A percentile compares a stretch with the other conserved stretches of the same genome.
Evolutionary conservation across 495 filamentous ascomycete genomes (phyloP).

Genomic region (Tuber magnatum): DNA sequence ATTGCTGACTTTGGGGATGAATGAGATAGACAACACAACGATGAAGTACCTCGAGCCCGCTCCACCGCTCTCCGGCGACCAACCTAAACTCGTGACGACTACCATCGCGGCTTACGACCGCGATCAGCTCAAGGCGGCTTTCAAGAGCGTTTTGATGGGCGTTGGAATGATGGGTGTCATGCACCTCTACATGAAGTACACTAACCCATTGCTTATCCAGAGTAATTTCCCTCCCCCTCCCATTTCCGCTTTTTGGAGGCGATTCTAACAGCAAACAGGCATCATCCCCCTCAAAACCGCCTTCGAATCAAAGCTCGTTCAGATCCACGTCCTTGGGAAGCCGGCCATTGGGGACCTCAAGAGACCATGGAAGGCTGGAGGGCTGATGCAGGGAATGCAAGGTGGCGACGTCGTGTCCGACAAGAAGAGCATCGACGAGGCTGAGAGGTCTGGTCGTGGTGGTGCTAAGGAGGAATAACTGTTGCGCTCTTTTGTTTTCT

Average conservation of each 20-base stretch:
- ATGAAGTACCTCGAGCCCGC: conserved; percentile 97
- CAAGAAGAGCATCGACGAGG: conserved; percentile 87
- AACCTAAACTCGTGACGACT: conserved; percentile 89
- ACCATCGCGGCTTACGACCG: conserved; percentile 90
- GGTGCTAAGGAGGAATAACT: conserved; percentile 86
- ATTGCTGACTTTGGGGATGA: neutral
- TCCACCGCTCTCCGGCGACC: conserved; percentile 81
- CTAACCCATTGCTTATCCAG: conserved; percentile 97
- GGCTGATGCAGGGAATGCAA: conserved; percentile 66
- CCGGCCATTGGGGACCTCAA: conserved; percentile 87
- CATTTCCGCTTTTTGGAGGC: neutral
- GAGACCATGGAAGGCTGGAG: conserved; percentile 85
- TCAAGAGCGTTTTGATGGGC: conserved; percentile 86
- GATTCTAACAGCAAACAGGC: conserved; percentile 39
- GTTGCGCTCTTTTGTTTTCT: conserved; percentile 3
- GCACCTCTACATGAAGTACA: conserved; percentile 98
- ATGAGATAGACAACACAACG: conserved; percentile 79
- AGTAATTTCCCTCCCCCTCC: conserved; percentile 40
- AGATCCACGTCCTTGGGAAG: conserved; percentile 87
- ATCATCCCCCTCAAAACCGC: conserved; percentile 96
- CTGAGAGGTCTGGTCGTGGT: conserved; percentile 76
- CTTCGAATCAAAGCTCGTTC: conserved; percentile 86
- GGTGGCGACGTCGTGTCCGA: conserved; percentile 74
- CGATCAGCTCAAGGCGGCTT: conserved; percentile 69
- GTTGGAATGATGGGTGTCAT: conserved; percentile 96